Conservation (phyloP, 2,329 filamentous ascomycete genomes). For the Penicillium sp. region DNA sequence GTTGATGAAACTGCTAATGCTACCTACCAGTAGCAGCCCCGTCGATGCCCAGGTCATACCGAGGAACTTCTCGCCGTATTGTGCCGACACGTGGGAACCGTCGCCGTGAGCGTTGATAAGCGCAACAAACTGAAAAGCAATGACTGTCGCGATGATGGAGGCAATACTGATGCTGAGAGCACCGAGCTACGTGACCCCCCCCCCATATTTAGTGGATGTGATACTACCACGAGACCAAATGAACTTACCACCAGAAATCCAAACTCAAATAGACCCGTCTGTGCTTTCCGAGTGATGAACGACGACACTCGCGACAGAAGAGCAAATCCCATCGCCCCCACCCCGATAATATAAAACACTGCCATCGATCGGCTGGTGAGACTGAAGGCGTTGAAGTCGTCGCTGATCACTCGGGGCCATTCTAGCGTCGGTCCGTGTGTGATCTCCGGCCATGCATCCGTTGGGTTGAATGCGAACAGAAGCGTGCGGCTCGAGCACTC, state of each 20-base stretch:
- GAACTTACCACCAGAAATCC: constrained; percentile 42
- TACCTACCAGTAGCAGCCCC: constrained; percentile 28
- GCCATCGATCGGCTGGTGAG: constrained; percentile 51
- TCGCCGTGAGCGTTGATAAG: constrained; percentile 52
- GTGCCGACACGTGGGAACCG: constrained; percentile 47
- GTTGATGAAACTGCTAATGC: constrained; percentile 28
- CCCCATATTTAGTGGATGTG: neutral
- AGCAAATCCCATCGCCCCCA: constrained; percentile 49
- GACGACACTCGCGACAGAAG: constrained; percentile 46
- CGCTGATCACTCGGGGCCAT: constrained; percentile 54
- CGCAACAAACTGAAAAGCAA: constrained; percentile 50
- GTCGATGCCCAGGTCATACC: constrained; percentile 57
- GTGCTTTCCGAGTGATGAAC: constrained; percentile 42
- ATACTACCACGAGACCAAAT: constrained; percentile 1
- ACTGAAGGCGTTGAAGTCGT: constrained; percentile 49
- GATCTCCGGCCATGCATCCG: constrained; percentile 48
- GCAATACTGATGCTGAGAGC: constrained; percentile 61
- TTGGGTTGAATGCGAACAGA: constrained; percentile 55
- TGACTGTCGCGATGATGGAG: constrained; percentile 67
- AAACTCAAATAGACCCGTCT: constrained; percentile 49
- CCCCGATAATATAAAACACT: constrained; percentile 56
- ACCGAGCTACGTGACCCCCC: constrained; percentile 37
- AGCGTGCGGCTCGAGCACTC: constrained; percentile 51
- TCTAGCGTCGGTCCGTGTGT: constrained; percentile 46
- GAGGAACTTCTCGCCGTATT: constrained; percentile 52